Percentiles rank a stretch among this genome's conserved stretches.
phyloP scores from a whole-genome alignment of 768 basidiomycete species.

The Trametes coccinea region DNA sequence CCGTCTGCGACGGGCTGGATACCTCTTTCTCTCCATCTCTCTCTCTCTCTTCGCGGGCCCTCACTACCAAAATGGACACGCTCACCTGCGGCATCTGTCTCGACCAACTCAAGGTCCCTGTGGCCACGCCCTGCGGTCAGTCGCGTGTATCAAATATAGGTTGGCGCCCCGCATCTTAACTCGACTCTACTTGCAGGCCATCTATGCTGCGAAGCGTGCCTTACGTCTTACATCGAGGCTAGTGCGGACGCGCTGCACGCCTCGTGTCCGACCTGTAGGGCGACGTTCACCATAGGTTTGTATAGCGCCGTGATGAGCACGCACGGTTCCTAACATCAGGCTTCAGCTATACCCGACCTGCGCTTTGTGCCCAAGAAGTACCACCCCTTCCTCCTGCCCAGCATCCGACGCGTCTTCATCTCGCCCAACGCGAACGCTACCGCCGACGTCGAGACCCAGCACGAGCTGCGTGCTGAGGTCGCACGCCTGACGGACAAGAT shows the following conservation, averaged over 20 bases:
- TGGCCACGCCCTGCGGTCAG: conserved; percentile 35
- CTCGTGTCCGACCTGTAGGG: conserved; percentile 35
- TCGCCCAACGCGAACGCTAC: conserved; percentile 23
- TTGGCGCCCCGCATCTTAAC: not conserved
- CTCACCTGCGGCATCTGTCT: conserved; percentile 34
- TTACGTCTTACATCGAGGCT: conserved; percentile 28
- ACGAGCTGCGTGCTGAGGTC: conserved; percentile 35
- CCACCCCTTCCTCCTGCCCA: conserved; percentile 46
- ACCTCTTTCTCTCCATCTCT: not conserved
- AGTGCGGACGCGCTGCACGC: conserved; percentile 30
- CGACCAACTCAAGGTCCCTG: conserved; percentile 31
- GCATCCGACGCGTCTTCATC: conserved; percentile 52
- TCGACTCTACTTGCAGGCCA: conserved; percentile 26
- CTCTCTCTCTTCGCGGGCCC: too few relatives aligned
- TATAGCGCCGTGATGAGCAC: not conserved
- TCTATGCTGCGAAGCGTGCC: conserved; percentile 35
- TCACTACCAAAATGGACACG: conserved; percentile 10
- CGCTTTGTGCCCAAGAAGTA: conserved; percentile 50
- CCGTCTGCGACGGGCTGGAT: conserved; percentile 21
- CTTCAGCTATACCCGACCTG: conserved; percentile 36
- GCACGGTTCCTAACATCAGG: not conserved
- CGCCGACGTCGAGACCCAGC: conserved; percentile 16
- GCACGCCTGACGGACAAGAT: conserved; percentile 41
- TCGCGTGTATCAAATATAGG: not conserved
- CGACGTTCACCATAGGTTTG: conserved; percentile 31